Base-by-base conservation (phyloP, 345 rosid species). In the Eucalyptus decipiens region DNA sequence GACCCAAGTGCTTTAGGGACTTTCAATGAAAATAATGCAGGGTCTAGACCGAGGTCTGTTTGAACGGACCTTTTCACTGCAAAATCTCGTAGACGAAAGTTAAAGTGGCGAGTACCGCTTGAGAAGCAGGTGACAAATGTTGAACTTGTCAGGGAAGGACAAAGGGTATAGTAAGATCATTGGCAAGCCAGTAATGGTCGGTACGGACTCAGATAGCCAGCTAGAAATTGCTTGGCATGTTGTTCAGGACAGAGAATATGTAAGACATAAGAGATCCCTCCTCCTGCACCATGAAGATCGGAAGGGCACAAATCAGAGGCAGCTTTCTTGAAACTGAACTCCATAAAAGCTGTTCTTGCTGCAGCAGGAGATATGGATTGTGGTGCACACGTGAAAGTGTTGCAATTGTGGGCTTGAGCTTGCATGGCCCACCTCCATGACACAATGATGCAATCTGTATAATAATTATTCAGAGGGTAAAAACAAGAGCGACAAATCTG, bases 321-420 rank as follows among this genome's bases (percentile, higher is more conserved):
- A 76, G 83, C 83, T 76, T 76, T 76, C 42, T 65, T 69, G 89
- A 60, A 69, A 30, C 89, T 13, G 87, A 86, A 86, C 45, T 76
- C 47, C 83, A 37, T 11, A 40, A 76, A 76, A 11, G 62, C 30
- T 56, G 6, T 49, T 67, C 30, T 87, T 37, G 69, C 43, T 15
- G 56, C 52, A 30, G 80, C 54, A 15, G 23, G 62, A 34, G 80
- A 89, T 80, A 87, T 81, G 80, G 58, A 89, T 80, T 88, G 67
- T 89, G 91, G 89, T 88, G 91, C 88, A 91, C 91, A 89, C 87
- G 89, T 86, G 92, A 90, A 91, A 37, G 86, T 58, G 81, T 34
- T 88, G 40, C 34, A 81, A 37, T 47, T n/a, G 12, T 32, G 45
- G 83, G 45, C 42, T 76, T 86, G 40, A 49, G 30, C 58, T 47